Conservation (phyloP, 23 red algal species). For the Gracilaria vermiculophylla region DNA sequence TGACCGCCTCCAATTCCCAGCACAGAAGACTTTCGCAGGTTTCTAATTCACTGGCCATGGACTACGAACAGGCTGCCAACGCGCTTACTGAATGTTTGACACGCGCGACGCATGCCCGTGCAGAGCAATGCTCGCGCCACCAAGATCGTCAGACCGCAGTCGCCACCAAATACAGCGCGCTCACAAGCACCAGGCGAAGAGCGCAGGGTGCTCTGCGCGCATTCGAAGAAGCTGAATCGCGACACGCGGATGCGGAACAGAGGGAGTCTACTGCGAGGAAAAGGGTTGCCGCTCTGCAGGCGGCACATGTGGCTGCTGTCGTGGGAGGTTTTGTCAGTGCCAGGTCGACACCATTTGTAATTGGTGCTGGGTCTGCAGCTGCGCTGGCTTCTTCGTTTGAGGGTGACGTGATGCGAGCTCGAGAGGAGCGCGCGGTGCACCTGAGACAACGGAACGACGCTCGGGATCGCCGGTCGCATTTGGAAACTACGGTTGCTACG, state of each 20-base stretch:
- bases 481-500: constrained; percentile 3
- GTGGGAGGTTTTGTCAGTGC: constrained; percentile 25
- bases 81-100: neutral
- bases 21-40: neutral
- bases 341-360: constrained; percentile 13
- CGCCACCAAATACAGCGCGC: neutral
- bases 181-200: neutral
- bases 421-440: constrained; percentile 45
- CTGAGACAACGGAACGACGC: constrained; percentile 22
- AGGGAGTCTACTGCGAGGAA: neutral
- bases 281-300: neutral
- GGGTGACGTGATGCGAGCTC: constrained; percentile 28
- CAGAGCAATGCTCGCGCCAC: neutral
- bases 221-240: constrained; percentile 23
- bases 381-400: constrained; percentile 29
- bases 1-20: neutral
- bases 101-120: neutral
- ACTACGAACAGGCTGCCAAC: constrained; percentile 29
- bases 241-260: constrained; percentile 5
- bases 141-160: neutral
- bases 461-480: neutral
- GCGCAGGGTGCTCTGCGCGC: constrained; percentile 4
- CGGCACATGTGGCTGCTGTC: constrained; percentile 21
- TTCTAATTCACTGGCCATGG: constrained; percentile 19
- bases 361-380: constrained; percentile 37